These are phyloP conservation scores for Triticum urartu DNA, from an alignment of 176 grass and related monocot species.

Conservation along the genomic window DNA sequence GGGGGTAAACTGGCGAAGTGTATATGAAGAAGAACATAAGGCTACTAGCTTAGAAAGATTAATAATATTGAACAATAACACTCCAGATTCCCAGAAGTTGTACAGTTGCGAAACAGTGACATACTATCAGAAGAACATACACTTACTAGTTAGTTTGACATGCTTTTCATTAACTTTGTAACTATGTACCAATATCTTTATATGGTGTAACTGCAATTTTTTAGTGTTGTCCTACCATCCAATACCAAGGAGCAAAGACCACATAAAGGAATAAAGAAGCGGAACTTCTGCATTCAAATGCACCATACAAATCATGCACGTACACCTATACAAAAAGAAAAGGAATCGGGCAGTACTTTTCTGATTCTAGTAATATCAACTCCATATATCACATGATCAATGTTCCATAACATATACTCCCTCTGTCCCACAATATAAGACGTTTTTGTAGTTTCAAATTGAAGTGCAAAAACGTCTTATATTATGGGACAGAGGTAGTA, in stretches of 20 bases:
- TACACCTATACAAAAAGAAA: neutral
- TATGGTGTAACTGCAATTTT: neutral
- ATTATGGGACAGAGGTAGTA: too few relatives aligned
- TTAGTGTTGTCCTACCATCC: neutral
- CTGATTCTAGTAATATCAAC: neutral
- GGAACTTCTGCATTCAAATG: neutral
- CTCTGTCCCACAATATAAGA: too few relatives aligned
- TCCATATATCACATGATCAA: neutral
- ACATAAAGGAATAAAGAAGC: neutral
- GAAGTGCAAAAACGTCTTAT: too few relatives aligned
- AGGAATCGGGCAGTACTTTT: neutral
- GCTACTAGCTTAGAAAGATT: neutral
- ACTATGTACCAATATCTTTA: neutral
- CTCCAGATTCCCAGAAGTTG: neutral
- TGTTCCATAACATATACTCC: neutral
- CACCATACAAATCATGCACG: neutral
- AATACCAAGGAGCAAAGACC: neutral
- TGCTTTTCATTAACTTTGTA: neutral
- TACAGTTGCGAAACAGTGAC: neutral
- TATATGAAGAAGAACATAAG: neutral
- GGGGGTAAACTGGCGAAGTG: neutral
- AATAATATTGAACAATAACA: slow-evolving; percentile 1
- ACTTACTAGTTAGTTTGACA: neutral
- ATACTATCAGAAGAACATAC: neutral
- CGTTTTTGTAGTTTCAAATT: too few relatives aligned